Evolutionary conservation across 768 basidiomycete genomes (phyloP), one percentile per base, ranked within the genome.

Genomic region (Infundibulicybe gibba): DNA sequence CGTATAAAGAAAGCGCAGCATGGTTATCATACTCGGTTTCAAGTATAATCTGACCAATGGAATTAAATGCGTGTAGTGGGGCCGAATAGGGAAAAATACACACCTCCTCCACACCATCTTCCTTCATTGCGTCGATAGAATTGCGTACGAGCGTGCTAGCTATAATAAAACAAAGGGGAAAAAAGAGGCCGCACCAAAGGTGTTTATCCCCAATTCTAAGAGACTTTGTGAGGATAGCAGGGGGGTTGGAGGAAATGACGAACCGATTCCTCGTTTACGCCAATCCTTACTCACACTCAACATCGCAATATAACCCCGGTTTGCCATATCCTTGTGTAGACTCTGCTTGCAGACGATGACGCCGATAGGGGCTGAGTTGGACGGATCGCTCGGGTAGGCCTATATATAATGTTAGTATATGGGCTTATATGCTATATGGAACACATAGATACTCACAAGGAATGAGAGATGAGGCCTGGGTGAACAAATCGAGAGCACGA

Each of bases 321-420:
- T 90, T 9, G 80, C 71, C 34, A 71, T 67, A 51, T 85, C 78
- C 46, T 74, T 74, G 68, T 98, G 97, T 62, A 80, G 75, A 56
- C 93, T 93, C 68, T 97, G 95, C 74, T 98, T 99, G 80, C 93
- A 97, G 16, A 99, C 87, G 50, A 99, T 91, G 13, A 91, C 90
- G 21, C 92, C 97, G 51, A 98, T 80, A 14, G 94, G 90, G 20
- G 68, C 69, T 9, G 76, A 60, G 32, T 58, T 59, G 19, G 49
- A 35, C 5, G 72, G 61, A 40, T 75, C 67, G 49, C 61, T 67
- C 0, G 85, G 75, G 61, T 80, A 85, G 12, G 84, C 84, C 85
- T 87, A 48, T 16, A 25, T n/a, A 19, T 15, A 35, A 31, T n/a
- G 14, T n/a, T 4, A 43, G 32, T 16, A 17, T 25, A 38, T 50